Evolutionary conservation across 768 basidiomycete species (phyloP), one percentile per base, ranked within the genome.

Genomic region (Tricholomella constricta): DNA sequence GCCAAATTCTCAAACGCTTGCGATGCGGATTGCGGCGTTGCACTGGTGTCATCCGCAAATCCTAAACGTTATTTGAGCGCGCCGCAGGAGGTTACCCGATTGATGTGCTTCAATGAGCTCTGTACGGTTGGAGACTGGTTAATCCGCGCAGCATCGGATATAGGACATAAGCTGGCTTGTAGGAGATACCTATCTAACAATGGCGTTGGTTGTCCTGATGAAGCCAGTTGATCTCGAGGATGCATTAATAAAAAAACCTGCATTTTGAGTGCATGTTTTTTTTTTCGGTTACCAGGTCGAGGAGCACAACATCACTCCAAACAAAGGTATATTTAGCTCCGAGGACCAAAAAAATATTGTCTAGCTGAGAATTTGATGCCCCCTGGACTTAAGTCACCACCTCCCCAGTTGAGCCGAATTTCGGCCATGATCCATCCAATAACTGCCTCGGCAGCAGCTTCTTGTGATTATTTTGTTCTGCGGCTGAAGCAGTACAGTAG

Each of bases 381-480:
- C 57, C 56, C 52, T 57, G 52, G 56, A 56, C 50, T 51, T 60
- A 60, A 52, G 36, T 34, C 44, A 22, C 38, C 14, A 31, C 20
- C 25, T 25, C n/a, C 35, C 19, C 26, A 45, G 36, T 14, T 51
- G 54, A 55, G 40, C 54, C 56, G 45, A 54, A 42, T 55, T 29
- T 40, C n/a, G 42, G 50, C 41, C 27, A 50, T 57, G 26, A 54
- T 43, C 35, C 27, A 20, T 43, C 36, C 23, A 26, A 48, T 50
- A 34, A 45, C 32, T 42, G 57, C 55, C 47, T 52, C 54, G 49
- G 17, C 52, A 47, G 42, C 54, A 55, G 43, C 50, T 47, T 50
- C 51, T 51, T 59, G 46, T n/a, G 40, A 22, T 42, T 34, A 50
- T 59, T 48, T 47, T 23, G 9, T 19, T 41, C n/a, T 25, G 38